A percentile compares a stretch with the other conserved stretches of the same genome.
Conservation (phyloP, 148 eudicot species). For the Chenopodium quinoa region DNA sequence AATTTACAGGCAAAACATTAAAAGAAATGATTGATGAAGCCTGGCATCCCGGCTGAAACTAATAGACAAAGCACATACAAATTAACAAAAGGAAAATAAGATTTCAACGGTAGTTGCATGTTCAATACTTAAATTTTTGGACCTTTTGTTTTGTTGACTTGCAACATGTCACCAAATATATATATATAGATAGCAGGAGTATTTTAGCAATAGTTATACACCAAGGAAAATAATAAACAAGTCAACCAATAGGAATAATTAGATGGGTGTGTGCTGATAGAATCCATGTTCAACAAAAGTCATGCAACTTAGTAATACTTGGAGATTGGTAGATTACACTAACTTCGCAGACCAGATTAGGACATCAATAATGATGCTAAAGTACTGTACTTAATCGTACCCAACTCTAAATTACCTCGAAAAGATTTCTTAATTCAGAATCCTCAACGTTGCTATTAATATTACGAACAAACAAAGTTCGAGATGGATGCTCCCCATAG, state of each 20-base stretch:
- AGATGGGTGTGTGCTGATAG: not conserved
- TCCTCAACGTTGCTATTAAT: slow-evolving; percentile 93
- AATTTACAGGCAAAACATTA: not conserved
- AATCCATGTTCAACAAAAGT: not conserved
- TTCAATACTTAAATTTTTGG: not conserved
- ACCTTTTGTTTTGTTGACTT: not conserved
- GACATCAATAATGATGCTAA: not conserved
- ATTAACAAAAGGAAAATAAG: not conserved
- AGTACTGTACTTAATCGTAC: not conserved
- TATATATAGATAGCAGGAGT: not conserved
- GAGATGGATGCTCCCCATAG: slow-evolving; percentile 83
- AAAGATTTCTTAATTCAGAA: slow-evolving; percentile 63
- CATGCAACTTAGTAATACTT: not conserved
- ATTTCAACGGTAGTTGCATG: not conserved
- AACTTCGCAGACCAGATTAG: not conserved
- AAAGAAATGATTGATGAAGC: not conserved
- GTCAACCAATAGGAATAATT: not conserved
- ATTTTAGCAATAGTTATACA: not conserved
- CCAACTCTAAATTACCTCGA: slow-evolving; percentile 58
- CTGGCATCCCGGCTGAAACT: not conserved
- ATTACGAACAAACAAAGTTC: slow-evolving; percentile 87
- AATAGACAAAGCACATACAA: not conserved
- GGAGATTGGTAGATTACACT: not conserved
- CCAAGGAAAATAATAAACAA: not conserved
- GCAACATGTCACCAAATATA: not conserved